Base-by-base conservation (phyloP, 2,329 filamentous ascomycete species). In the Teratosphaeria viscida region DNA sequence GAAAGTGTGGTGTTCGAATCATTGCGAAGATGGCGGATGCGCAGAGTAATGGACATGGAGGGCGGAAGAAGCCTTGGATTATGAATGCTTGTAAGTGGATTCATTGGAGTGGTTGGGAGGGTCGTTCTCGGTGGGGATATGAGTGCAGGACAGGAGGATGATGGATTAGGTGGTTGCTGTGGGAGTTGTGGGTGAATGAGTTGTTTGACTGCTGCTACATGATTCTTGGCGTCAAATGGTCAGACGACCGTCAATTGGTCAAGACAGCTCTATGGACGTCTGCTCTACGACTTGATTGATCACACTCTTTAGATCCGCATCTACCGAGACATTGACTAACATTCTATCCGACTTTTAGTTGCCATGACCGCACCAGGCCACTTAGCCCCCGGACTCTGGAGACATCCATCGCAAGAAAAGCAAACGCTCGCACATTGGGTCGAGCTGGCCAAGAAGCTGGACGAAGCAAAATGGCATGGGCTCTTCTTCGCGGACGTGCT, bases 401-500 rank as follows among this genome's bases (percentile, higher is more conserved):
- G 66, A 60, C 68, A 71, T 61, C 68, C 69, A 3, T 57, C 64
- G 43, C 66, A 71, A 55, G 66, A 73, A 35, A 77, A 76, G 65
- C 75, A 76, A 53, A 73, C 71, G 19, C 66, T 80, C 27, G 70
- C 75, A 19, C 75, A 78, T 63, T 81, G 79, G 79, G 75, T 77
- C 2, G 65, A 73, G 1, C 65, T 81, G 1, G 79, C 79, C 1
- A 73, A 79, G 57, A 74, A 74, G 57, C 72, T 81, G 2, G 77
- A 81, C 47, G 73, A 73, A 11, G 77, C 76, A 26, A 78, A 78
- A 35, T 80, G 81, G 62, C 78, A 80, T 60, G 77, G 74, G 11
- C 74, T 81, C 52, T 81, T 81, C 69, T 74, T 81, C 54, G 79
- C 79, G 3, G 79, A 81, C 60, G 75, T 79, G 2, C 71, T 80